Percentiles rank a stretch among this genome's conserved stretches.
Conservation (phyloP, 2,329 filamentous ascomycete genomes). For the Colletotrichum musae region DNA sequence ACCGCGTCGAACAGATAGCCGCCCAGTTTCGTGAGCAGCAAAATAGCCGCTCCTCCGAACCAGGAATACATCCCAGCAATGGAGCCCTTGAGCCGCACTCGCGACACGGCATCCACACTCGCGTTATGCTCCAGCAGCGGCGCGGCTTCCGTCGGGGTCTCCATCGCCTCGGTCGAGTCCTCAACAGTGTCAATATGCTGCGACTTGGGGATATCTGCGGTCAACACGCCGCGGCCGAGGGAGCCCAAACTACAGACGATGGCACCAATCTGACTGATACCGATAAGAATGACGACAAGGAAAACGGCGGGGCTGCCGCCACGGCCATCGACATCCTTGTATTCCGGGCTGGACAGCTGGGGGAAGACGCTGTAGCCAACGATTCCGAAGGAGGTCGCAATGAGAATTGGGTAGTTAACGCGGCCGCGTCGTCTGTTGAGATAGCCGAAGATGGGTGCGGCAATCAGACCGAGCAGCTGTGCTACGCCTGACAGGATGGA, state of each 20-base stretch:
- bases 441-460: slow-evolving; percentile 90
- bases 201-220: slow-evolving; percentile 57
- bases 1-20: slow-evolving; percentile 86
- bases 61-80: slow-evolving; percentile 96
- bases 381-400: slow-evolving; percentile 81
- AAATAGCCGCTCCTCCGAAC: slow-evolving; percentile 89
- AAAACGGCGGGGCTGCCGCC: slow-evolving; percentile 80
- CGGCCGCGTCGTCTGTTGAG: slow-evolving; percentile 77
- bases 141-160: slow-evolving; percentile 58
- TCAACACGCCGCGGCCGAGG: slow-evolving; percentile 84
- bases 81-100: slow-evolving; percentile 84
- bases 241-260: slow-evolving; percentile 97
- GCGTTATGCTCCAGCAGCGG: slow-evolving; percentile 54
- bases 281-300: slow-evolving; percentile 83
- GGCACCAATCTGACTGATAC: slow-evolving; percentile 93
- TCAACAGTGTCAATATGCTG: slow-evolving; percentile 47
- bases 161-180: slow-evolving; percentile 42
- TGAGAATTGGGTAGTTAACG: slow-evolving; percentile 81
- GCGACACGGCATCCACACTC: slow-evolving; percentile 54
- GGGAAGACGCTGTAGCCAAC: slow-evolving; percentile 85
- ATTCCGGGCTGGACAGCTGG: slow-evolving; percentile 82
- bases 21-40: slow-evolving; percentile 92
- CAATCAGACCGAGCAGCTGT: slow-evolving; percentile 87
- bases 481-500: slow-evolving; percentile 90
- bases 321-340: slow-evolving; percentile 72